Percentiles rank a stretch among this genome's conserved stretches.
Conservation (phyloP, 2,329 filamentous ascomycete species). For the Cladosporium sp. region DNA sequence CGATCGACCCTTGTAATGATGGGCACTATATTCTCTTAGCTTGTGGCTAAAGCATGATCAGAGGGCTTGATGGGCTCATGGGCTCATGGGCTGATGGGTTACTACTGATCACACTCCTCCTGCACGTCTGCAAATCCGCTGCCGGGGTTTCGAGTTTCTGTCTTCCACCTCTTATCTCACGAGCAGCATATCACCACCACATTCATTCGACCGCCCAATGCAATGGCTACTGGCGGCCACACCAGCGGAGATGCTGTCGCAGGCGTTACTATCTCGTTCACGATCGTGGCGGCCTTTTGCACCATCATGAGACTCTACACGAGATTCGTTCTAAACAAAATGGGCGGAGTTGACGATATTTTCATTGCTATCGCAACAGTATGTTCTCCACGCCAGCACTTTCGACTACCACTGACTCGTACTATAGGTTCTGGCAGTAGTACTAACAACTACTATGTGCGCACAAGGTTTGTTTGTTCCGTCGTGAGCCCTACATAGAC, state of each 20-base stretch:
- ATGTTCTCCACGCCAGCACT: neutral
- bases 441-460: slow-evolving; percentile 24
- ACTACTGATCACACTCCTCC: slow-evolving; percentile 4
- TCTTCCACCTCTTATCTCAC: neutral
- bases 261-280: slow-evolving; percentile 32
- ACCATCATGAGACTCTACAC: slow-evolving; percentile 29
- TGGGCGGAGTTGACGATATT: slow-evolving; percentile 26
- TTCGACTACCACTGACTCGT: neutral
- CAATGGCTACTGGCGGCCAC: slow-evolving; percentile 25
- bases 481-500: neutral
- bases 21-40: slow-evolving; percentile 1
- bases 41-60: neutral
- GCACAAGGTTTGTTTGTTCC: slow-evolving; percentile 21
- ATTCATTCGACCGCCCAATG: neutral
- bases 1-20: neutral
- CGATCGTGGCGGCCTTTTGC: slow-evolving; percentile 28
- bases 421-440: slow-evolving; percentile 22
- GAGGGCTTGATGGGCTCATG: neutral
- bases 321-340: slow-evolving; percentile 20
- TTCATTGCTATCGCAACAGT: slow-evolving; percentile 24
- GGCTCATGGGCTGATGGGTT: neutral
- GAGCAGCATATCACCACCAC: neutral
- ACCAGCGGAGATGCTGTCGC: slow-evolving; percentile 32
- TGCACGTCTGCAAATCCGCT: neutral
- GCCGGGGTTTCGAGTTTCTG: neutral